Evolutionary conservation across 306 rosid genomes (phyloP), one percentile per base, ranked within the genome.

Genomic region (Ziziphus jujuba): DNA sequence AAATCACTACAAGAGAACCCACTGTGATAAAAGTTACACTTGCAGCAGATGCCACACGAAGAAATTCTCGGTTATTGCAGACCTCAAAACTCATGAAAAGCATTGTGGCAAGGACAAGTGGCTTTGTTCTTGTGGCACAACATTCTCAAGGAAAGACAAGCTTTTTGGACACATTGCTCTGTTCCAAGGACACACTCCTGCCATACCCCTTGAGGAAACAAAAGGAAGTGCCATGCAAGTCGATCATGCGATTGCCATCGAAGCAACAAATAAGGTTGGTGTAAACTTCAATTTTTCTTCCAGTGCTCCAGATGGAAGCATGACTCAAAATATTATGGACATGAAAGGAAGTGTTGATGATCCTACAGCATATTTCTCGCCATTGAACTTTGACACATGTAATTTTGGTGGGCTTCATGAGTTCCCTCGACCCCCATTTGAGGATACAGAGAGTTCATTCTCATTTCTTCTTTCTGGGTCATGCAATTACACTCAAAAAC

Each of bases 61-160:
- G 91, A 95, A 90, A 68, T 95, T 95, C 78, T 95, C 99, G 0
- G 99, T 95, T 61, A 84, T 95, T 52, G 99, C 99, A 7, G 99
- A 95, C 77, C 99, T 95, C 23, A 95, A 95, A 78, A 95, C 99
- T 48, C 99, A 95, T 65, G 99, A 95, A 76, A 95, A 95, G 82
- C 99, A 95, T 67, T 95, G 99, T 69, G 99, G 99, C 55, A 95
- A 70, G 82, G 99, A 95, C 79, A 95, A 90, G 74, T 95, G 99
- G 99, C 87, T 95, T 24, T 95, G 99, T 74, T 95, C 99, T 57
- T 95, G 99, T 65, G 99, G 99, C 74, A 95, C 99, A n/a, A 95
- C 99, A 72, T 95, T 95, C 83, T 95, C 99, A 9, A 87, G 99
- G 84, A 95, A 95, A 78, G 99, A 95, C 87, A 95, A 95, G 87